Evolutionary conservation across 2,329 filamentous ascomycete genomes (phyloP).

Genomic region (Cordyceps cicadae): DNA sequence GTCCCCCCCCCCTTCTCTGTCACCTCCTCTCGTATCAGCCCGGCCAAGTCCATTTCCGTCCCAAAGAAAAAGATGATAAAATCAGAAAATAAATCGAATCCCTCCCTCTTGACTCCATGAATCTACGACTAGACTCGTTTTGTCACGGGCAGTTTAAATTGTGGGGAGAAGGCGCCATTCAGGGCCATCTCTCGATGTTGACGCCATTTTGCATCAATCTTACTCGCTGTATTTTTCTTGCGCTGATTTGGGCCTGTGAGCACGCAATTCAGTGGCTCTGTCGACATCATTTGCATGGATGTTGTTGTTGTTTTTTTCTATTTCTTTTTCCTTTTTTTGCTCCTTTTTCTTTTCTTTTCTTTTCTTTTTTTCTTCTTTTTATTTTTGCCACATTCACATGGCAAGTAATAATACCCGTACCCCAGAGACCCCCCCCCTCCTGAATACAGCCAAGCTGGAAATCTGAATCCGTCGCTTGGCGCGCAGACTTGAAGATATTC

Average conservation of each 20-base stretch:
- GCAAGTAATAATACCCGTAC: too few species aligned
- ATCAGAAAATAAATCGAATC: too few species aligned
- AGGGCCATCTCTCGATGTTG: conserved; percentile 10
- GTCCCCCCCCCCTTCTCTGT: neutral
- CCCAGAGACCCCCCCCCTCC: neutral
- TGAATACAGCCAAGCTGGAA: neutral
- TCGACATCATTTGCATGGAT: conserved; percentile 11
- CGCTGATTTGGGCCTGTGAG: neutral
- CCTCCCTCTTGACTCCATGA: too few species aligned
- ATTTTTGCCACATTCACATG: too few species aligned
- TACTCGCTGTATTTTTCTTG: conserved; percentile 7
- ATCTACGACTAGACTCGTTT: neutral
- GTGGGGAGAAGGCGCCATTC: conserved; percentile 1
- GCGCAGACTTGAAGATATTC: neutral
- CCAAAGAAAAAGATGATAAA: neutral
- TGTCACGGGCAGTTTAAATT: conserved; percentile 2
- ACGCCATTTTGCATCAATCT: conserved; percentile 13
- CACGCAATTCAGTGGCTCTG: conserved; percentile 13
- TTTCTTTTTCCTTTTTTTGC: too few species aligned
- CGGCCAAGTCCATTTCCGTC: too few species aligned
- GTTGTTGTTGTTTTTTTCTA: too few species aligned
- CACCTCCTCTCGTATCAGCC: neutral
- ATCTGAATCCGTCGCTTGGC: conserved; percentile 10
- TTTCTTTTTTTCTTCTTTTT: too few species aligned
- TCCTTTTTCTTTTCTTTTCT: too few species aligned